phyloP scores from a whole-genome alignment of 768 basidiomycete genomes.

The button mushroom (Agaricus bisporus) region DNA sequence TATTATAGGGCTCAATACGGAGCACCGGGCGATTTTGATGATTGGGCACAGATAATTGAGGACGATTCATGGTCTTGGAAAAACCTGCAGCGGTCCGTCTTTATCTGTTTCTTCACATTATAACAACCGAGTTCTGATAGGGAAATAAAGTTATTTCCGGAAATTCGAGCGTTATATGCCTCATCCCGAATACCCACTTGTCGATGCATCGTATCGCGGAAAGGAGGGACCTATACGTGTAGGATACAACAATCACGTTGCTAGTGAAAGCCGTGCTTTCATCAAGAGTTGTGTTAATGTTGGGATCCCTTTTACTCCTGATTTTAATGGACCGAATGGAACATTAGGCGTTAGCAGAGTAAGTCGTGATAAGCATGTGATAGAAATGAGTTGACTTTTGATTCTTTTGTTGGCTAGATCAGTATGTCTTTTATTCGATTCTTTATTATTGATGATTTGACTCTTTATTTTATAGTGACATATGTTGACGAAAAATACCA shows the following conservation, averaged over 20 bases:
- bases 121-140: not conserved
- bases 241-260: constrained; percentile 48
- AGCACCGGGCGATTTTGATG: constrained; percentile 65
- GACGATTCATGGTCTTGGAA: constrained; percentile 61
- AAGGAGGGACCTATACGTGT: constrained; percentile 50
- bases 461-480: constrained; percentile 42
- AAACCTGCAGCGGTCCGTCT: constrained; percentile 39
- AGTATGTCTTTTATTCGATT: constrained; percentile 26
- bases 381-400: not conserved
- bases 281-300: constrained; percentile 45
- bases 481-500: constrained; percentile 47
- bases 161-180: constrained; percentile 62
- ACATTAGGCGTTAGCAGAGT: constrained; percentile 60
- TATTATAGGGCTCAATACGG: constrained; percentile 53
- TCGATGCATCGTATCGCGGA: constrained; percentile 45
- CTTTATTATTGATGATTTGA: not conserved
- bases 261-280: constrained; percentile 43
- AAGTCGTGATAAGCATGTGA: constrained; percentile 15
- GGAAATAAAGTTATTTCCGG: constrained; percentile 46
- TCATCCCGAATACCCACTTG: constrained; percentile 42
- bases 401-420: constrained; percentile 23
- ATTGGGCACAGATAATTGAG: constrained; percentile 50
- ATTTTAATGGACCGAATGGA: constrained; percentile 55
- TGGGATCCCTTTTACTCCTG: constrained; percentile 55
- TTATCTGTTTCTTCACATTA: constrained; percentile 9